Evolutionary conservation across 2,329 filamentous ascomycete genomes (phyloP).

Genomic region (Alternaria angustiovoidea): DNA sequence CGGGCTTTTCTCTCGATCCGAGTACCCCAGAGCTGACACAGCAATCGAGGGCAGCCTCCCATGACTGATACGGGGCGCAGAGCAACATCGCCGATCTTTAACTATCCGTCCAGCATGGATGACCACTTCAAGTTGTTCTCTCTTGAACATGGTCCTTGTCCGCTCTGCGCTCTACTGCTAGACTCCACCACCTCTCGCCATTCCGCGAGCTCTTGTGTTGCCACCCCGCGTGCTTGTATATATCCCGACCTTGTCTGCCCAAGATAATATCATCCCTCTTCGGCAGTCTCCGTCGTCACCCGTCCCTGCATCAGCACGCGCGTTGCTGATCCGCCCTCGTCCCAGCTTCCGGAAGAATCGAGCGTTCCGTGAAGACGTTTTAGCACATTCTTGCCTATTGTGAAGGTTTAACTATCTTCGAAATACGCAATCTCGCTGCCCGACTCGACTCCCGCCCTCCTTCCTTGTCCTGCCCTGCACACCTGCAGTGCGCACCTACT

Average conservation of each 20-base stretch:
- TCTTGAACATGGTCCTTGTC: constrained; percentile 15
- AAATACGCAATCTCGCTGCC: constrained; percentile 3
- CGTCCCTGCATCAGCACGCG: constrained; percentile 30
- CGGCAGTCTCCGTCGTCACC: constrained; percentile 13
- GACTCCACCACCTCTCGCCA: constrained; percentile 5
- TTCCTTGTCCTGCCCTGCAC: neutral
- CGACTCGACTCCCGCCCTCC: neutral
- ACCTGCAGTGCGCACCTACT: constrained; percentile 6
- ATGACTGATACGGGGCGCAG: constrained; percentile 22
- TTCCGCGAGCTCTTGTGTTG: constrained; percentile 1
- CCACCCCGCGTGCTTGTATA: constrained; percentile 15
- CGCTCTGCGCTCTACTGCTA: constrained; percentile 3
- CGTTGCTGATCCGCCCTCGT: constrained; percentile 16
- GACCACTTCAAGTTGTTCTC: constrained; percentile 27
- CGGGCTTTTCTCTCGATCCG: constrained; percentile 30
- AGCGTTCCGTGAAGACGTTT: constrained; percentile 14
- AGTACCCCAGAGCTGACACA: constrained; percentile 24
- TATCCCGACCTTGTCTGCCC: constrained; percentile 4
- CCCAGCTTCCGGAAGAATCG: constrained; percentile 9
- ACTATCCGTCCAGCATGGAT: constrained; percentile 28
- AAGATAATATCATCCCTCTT: neutral
- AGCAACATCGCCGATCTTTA: constrained; percentile 35
- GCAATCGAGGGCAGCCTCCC: constrained; percentile 29
- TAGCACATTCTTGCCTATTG: constrained; percentile 9
- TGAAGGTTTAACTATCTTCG: constrained; percentile 1